A percentile compares a stretch with the other conserved stretches of the same genome.
These are phyloP conservation scores for Acer campestre DNA, from an alignment of 345 rosid genomes.

Conservation along the genomic window DNA sequence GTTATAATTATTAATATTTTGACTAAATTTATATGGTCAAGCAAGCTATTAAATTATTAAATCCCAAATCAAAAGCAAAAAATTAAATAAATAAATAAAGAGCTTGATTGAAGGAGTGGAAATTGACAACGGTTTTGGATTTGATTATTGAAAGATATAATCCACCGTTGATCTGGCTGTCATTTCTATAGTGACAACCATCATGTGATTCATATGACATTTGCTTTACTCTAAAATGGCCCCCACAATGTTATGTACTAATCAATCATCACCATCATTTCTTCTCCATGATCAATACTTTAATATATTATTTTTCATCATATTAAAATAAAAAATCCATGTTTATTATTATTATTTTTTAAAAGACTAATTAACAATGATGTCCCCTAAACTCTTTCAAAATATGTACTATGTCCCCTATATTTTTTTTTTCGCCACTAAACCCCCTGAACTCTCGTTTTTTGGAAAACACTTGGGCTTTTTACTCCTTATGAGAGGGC, in stretches of 20 bases:
- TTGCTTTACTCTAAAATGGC: not conserved
- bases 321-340: too few relatives aligned
- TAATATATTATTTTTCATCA: too few relatives aligned
- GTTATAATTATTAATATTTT: too few relatives aligned
- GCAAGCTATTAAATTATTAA: not conserved
- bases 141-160: too few relatives aligned
- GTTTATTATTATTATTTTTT: too few relatives aligned
- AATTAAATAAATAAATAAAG: not conserved
- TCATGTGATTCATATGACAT: conserved; percentile 15
- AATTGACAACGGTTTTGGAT: not conserved
- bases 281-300: not conserved
- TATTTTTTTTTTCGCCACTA: too few relatives aligned
- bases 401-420: too few relatives aligned
- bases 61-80: not conserved
- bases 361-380: too few relatives aligned
- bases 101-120: not conserved
- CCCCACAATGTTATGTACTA: not conserved
- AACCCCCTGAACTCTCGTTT: too few relatives aligned
- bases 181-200: conserved; percentile 22
- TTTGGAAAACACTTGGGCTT: too few relatives aligned
- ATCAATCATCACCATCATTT: conserved; percentile 8
- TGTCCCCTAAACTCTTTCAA: too few relatives aligned
- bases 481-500: too few relatives aligned
- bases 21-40: not conserved
- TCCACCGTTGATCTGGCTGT: not conserved